Evolutionary conservation across 2,329 filamentous ascomycete genomes (phyloP).

Genomic region (Plectosphaerella cucumerina): DNA sequence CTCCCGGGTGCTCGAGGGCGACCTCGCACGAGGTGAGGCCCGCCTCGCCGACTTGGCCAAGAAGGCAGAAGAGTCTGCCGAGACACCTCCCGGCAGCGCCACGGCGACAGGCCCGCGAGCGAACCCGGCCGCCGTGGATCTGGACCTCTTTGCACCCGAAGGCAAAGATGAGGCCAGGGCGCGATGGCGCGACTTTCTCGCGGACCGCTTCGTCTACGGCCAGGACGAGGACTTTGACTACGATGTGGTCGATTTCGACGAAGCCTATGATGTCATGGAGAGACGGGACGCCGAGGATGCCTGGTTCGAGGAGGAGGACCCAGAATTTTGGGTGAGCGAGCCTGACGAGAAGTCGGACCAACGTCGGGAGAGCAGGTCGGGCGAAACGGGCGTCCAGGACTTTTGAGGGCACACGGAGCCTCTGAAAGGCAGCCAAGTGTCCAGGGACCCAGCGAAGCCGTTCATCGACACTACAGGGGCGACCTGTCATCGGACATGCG

Average conservation of each 20-base stretch:
- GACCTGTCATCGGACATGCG: conserved; percentile 13
- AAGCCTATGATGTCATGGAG: conserved; percentile 63
- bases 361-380: conserved; percentile 23
- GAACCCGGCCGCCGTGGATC: conserved; percentile 1
- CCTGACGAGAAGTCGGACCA: conserved; percentile 20
- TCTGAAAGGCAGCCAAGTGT: neutral
- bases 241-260: conserved; percentile 61
- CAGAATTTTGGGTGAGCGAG: conserved; percentile 56
- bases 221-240: conserved; percentile 80
- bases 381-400: conserved; percentile 70
- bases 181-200: conserved; percentile 70
- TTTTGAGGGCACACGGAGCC: conserved; percentile 49
- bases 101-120: neutral
- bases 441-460: neutral
- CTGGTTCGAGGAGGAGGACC: conserved; percentile 79
- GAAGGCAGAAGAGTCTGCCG: neutral
- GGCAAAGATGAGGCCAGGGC: conserved; percentile 62
- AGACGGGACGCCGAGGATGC: conserved; percentile 63
- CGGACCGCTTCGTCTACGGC: conserved; percentile 69
- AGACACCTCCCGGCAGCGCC: neutral
- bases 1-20: conserved; percentile 72
- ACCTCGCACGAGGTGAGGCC: conserved; percentile 71
- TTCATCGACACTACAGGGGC: neutral
- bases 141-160: conserved; percentile 34
- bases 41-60: conserved; percentile 55